Evolutionary conservation across 1,284 basidiomycete genomes (phyloP), one percentile per base, ranked within the genome.

Genomic region (Fomes fomentarius): DNA sequence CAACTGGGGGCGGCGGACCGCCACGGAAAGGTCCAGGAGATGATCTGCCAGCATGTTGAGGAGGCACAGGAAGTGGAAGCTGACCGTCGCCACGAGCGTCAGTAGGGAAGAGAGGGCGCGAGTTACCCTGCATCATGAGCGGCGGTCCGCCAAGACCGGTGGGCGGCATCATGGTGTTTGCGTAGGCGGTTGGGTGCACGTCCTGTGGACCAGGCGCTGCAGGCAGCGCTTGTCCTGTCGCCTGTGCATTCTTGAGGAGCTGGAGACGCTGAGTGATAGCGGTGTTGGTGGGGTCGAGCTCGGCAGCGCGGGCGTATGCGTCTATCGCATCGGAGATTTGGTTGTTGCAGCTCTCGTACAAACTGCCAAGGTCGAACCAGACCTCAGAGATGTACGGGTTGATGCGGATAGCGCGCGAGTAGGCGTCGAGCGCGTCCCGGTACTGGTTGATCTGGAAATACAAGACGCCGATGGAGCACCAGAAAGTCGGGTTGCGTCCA

Each of bases 381-480:
- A 99, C 96, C 72, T 99, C 96, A 46, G 94, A 95, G 63, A 99
- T 98, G 80, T 97, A 99, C 0, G 96, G 96, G 69, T 99, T 98
- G 74, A 99, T 95, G 56, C 96, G 88, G 66, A 99, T 99, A 7
- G 96, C 96, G 14, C 96, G 91, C 26, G 96, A 98, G 71, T 99
- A 99, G 10, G 97, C 96, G 66, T 99, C 96, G 26, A 99, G 86
- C 0, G 96, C 96, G 69, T 99, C 96, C 47, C 95, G 91, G 77
- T 93, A 99, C 72, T 99, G 97, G 74, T 96, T 98, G 78, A 99
- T 99, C 71, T 98, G 96, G 82, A 98, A 99, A 73, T 99, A 99
- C 1, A 99, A 83, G 0, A 99, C 96, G 51, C 97, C 96, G 65
- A 99, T 99, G 24, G 95, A 98, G 72, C 97, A 99, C 97, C 96